Conservation (phyloP, 345 rosid species). For the Syzygium grande region DNA sequence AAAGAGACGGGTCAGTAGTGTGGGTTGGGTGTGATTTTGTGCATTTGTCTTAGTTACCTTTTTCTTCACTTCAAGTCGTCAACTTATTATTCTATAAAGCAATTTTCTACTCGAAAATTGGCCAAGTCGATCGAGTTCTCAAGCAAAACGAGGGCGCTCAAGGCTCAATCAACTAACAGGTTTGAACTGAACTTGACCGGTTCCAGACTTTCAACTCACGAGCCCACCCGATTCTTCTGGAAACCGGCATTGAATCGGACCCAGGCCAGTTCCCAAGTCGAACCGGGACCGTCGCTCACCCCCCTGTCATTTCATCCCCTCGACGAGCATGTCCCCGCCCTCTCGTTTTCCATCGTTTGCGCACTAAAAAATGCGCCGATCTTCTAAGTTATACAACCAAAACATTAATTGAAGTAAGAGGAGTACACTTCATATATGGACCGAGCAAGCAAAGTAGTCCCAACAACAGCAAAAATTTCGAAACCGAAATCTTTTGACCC, state of each 20-base stretch:
- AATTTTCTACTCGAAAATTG: background rate
- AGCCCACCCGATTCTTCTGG: too few relatives aligned
- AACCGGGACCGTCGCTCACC: background rate
- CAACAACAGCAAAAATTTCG: background rate
- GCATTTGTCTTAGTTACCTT: background rate
- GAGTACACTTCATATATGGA: background rate
- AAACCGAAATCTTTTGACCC: background rate
- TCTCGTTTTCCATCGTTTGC: rapidly evolving
- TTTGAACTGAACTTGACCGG: too few relatives aligned
- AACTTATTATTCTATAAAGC: too few relatives aligned
- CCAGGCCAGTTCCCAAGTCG: background rate
- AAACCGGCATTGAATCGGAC: too few relatives aligned
- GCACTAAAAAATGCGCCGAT: background rate
- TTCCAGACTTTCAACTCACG: background rate
- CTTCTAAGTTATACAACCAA: too few relatives aligned
- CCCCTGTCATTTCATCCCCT: background rate
- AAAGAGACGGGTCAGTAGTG: too few relatives aligned
- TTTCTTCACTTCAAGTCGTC: background rate
- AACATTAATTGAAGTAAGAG: rapidly evolving
- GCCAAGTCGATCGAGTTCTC: background rate
- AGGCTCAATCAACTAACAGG: background rate
- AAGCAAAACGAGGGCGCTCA: background rate
- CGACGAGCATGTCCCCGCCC: background rate
- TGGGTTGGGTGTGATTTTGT: background rate
- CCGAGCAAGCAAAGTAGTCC: background rate